Evolutionary conservation across 192 early-diverging fungal genomes (phyloP).

Genomic region (Podila horticola): DNA sequence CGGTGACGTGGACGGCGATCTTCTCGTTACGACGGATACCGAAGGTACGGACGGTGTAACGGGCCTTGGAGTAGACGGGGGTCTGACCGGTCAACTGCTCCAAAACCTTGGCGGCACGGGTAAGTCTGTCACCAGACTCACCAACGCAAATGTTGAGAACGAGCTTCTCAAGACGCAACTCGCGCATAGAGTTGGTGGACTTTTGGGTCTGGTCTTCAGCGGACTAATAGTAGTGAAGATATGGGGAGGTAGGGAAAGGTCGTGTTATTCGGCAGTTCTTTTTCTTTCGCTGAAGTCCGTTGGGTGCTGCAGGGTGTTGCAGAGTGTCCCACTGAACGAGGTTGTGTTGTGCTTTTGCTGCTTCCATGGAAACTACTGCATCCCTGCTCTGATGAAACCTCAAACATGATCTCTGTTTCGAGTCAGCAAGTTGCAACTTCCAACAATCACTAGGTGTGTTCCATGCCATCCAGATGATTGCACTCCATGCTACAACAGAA

Average conservation of each 20-base stretch:
- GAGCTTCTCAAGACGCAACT: conserved; percentile 99
- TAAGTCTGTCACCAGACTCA: conserved; percentile 99
- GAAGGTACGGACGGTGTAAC: conserved; percentile 99
- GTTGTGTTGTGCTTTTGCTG: no score
- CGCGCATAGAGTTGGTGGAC: conserved; percentile 93
- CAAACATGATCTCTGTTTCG: no score
- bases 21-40: conserved; percentile 99
- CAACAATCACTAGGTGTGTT: no score
- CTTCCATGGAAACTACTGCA: no score
- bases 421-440: no score
- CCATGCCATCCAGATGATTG: no score
- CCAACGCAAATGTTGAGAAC: conserved; percentile 99
- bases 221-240: conserved; percentile 54
- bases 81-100: conserved; percentile 99
- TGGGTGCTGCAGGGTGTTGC: neutral
- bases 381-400: no score
- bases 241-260: neutral
- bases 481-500: no score
- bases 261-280: conserved; percentile 1
- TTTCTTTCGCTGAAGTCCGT: neutral
- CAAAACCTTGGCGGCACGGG: conserved; percentile 99
- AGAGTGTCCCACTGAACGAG: no score
- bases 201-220: conserved; percentile 76
- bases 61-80: conserved; percentile 99
- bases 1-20: conserved; percentile 99